These are phyloP conservation scores for Moniliophthora roreri DNA, from an alignment of 1,284 basidiomycete genomes.

Conservation along the genomic window DNA sequence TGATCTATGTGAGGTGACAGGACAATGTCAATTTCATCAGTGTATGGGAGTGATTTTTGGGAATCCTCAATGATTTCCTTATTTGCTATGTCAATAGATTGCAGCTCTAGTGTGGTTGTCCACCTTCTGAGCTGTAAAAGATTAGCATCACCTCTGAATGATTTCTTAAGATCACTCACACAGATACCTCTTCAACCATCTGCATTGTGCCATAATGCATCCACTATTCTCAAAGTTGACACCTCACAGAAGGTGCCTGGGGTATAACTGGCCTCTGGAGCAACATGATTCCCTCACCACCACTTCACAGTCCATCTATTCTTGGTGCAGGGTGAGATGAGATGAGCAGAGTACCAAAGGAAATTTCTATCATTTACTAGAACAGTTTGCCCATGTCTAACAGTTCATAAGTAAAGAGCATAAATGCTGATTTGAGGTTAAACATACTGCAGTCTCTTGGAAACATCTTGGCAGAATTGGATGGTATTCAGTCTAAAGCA, in stretches of 20 bases:
- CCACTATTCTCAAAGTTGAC: not conserved
- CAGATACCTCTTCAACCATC: not conserved
- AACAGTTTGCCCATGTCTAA: not conserved
- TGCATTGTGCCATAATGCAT: not conserved
- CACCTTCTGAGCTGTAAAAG: not conserved
- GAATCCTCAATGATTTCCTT: not conserved
- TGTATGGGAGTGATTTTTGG: not conserved
- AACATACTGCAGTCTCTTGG: not conserved
- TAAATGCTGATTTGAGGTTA: too few relatives aligned
- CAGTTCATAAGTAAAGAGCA: too few relatives aligned
- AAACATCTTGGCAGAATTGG: not conserved
- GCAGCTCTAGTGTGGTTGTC: not conserved
- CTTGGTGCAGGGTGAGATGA: not conserved
- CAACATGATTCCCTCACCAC: not conserved
- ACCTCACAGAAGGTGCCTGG: not conserved
- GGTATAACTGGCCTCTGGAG: not conserved
- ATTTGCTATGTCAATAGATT: not conserved
- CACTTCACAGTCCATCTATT: conserved; percentile 3
- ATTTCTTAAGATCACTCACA: not conserved
- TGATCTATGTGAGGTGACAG: not conserved
- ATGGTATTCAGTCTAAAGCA: not conserved
- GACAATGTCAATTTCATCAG: not conserved
- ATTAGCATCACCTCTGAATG: not conserved
- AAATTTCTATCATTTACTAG: not conserved
- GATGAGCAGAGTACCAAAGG: not conserved